Base-by-base conservation (phyloP, 2,329 filamentous ascomycete genomes). In the Verticillium nonalfalfae region DNA sequence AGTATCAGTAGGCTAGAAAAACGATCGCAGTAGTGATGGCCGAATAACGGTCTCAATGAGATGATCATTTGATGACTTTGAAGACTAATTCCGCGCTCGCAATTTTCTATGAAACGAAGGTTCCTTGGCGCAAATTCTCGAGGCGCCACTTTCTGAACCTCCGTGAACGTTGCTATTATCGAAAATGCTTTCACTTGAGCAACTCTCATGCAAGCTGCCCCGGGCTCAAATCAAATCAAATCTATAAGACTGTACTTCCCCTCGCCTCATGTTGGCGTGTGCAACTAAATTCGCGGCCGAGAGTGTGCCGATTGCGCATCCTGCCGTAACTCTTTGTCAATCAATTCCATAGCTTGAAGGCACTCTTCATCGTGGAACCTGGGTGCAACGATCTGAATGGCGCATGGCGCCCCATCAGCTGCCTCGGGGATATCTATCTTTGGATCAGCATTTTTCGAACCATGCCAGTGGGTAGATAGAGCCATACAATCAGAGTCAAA, bases 291-390 rank as follows among this genome's bases (percentile, higher is more conserved):
- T 4, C 45, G 45, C 1, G 45, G n/a, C 21, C 18, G 21, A 4
- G 9, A 21, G 18, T 10, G 21, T 21, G n/a, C 3, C 3, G 11
- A 7, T 26, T n/a, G 10, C 18, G 35, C 35, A 36, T 52, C 45
- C 4, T 52, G 45, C 4, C 18, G 21, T 4, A 52, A 7, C 18
- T 60, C 63, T 31, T 54, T 59, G 38, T 75, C 73, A 45, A 75
- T 71, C 6, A 74, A 65, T 6, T 66, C 57, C 10, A 72, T 68
- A 1, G 68, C 71, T 11, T 65, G 61, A 10, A 78, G 64, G 58
- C 75, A 77, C 62, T 81, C 77, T 63, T 83, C 80, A 21, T 83
- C 81, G 56, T 76, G 74, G 70, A 81, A 76, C 1, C 73, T 72
- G 9, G 75, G 76, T 0, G 80, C 74, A 21, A 80, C 68, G 3